Evolutionary conservation across 257 asterid species (phyloP).

Genomic region (Fraxinus excelsior): DNA sequence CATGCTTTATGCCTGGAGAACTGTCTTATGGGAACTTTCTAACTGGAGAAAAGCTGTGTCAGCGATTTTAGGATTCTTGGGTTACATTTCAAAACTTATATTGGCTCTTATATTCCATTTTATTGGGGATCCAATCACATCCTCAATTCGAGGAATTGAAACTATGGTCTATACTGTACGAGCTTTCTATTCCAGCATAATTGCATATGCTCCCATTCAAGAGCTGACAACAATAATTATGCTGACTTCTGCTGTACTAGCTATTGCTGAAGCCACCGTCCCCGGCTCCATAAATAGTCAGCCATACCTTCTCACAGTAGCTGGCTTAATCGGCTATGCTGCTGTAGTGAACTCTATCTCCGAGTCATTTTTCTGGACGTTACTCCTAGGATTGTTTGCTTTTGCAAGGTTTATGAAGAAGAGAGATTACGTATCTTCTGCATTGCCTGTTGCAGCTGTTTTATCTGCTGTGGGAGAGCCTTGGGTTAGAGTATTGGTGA

Average conservation of each 20-base stretch:
- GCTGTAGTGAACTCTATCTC: conserved; percentile 76
- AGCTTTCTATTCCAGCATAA: conserved; percentile 70
- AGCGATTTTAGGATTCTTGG: conserved; percentile 38
- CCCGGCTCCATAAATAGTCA: conserved; percentile 82
- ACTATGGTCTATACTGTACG: conserved; percentile 55
- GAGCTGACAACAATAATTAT: conserved; percentile 68
- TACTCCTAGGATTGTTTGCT: conserved; percentile 65
- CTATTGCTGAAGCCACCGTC: conserved; percentile 71
- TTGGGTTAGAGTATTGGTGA: conserved; percentile 72
- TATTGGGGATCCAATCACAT: conserved; percentile 67
- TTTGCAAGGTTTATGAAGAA: conserved; percentile 59
- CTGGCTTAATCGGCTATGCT: conserved; percentile 72
- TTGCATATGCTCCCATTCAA: conserved; percentile 77
- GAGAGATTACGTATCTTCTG: conserved; percentile 77
- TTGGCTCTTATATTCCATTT: conserved; percentile 58
- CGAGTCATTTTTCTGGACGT: conserved; percentile 76
- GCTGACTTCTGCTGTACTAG: conserved; percentile 63
- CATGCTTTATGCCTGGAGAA: conserved; percentile 76
- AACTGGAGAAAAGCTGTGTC: conserved; percentile 58
- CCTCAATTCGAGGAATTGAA: conserved; percentile 55
- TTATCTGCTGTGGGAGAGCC: conserved; percentile 91
- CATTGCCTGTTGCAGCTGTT: conserved; percentile 77
- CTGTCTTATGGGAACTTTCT: conserved; percentile 84
- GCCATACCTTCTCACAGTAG: conserved; percentile 64
- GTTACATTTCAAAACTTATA: conserved; percentile 51